Evolutionary conservation across 1,284 basidiomycete genomes (phyloP).

Genomic region (Tausonia pullulans): DNA sequence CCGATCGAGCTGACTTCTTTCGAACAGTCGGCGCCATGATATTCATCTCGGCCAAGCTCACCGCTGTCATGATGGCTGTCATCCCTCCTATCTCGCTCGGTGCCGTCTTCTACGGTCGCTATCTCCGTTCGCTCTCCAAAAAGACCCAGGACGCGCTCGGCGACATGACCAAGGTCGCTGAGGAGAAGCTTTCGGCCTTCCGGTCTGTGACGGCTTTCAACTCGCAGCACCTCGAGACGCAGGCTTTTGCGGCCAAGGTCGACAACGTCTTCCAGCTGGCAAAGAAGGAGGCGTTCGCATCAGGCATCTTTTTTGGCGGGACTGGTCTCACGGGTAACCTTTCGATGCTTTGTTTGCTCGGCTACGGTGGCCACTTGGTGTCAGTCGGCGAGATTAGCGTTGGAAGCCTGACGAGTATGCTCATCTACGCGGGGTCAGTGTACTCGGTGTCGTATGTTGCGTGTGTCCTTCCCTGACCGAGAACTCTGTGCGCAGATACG

Average conservation of each 20-base stretch:
- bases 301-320: constrained; percentile 82
- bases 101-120: constrained; percentile 90
- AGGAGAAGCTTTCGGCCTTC: constrained; percentile 85
- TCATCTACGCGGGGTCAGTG: constrained; percentile 82
- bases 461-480: background rate
- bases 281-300: constrained; percentile 70
- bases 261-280: constrained; percentile 61
- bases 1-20: background rate
- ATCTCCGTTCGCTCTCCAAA: constrained; percentile 82
- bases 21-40: constrained; percentile 85
- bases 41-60: constrained; percentile 81
- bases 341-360: constrained; percentile 74
- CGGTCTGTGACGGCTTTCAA: constrained; percentile 91
- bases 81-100: constrained; percentile 93
- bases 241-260: constrained; percentile 45
- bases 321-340: constrained; percentile 94
- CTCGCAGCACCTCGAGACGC: constrained; percentile 50
- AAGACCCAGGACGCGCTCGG: constrained; percentile 88
- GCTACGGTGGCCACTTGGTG: constrained; percentile 89
- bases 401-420: constrained; percentile 76
- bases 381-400: constrained; percentile 76
- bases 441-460: background rate
- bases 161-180: constrained; percentile 85
- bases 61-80: constrained; percentile 81
- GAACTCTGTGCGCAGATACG: constrained; percentile 26